A percentile compares a stretch with the other conserved stretches of the same genome.
Conservation (phyloP, 1,284 basidiomycete genomes). For the Caloboletus inedulis region DNA sequence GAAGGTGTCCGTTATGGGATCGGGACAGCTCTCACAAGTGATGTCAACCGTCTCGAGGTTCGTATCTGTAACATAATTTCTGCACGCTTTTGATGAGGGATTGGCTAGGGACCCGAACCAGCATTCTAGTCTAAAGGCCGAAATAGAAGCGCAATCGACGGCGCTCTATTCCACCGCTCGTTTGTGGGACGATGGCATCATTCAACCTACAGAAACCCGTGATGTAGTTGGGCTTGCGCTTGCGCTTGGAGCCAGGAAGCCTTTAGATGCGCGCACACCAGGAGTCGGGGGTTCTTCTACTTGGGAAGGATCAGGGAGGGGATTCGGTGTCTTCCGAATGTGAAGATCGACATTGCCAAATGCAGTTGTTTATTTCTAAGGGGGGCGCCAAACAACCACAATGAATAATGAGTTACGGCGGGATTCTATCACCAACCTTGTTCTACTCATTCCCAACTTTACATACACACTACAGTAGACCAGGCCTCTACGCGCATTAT, state of each 20-base stretch:
- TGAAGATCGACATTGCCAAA: slow-evolving; percentile 41
- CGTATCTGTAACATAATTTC: slow-evolving; percentile 19
- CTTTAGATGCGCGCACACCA: slow-evolving; percentile 21
- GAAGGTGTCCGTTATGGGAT: slow-evolving; percentile 96
- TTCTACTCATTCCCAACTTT: not conserved
- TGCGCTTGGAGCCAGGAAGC: slow-evolving; percentile 62
- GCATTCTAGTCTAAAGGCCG: slow-evolving; percentile 67
- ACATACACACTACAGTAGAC: not conserved
- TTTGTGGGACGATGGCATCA: slow-evolving; percentile 95
- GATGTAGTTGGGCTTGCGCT: slow-evolving; percentile 85
- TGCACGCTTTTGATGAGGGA: not conserved
- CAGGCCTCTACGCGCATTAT: not conserved
- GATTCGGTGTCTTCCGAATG: slow-evolving; percentile 91
- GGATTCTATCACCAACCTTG: not conserved
- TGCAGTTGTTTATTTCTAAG: slow-evolving; percentile 27
- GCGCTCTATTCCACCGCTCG: slow-evolving; percentile 86
- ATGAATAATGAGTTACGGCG: not conserved
- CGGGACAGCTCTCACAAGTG: slow-evolving; percentile 86
- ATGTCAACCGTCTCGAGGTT: slow-evolving; percentile 89
- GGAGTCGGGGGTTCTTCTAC: slow-evolving; percentile 40
- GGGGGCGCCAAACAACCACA: slow-evolving; percentile 24
- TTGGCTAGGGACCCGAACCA: slow-evolving; percentile 66
- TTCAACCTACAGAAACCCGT: slow-evolving; percentile 87
- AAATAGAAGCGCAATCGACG: slow-evolving; percentile 86
- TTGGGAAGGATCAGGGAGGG: slow-evolving; percentile 71